These are phyloP conservation scores for Verruconis gallopava DNA, from an alignment of 2,329 filamentous ascomycete species.

Conservation along the genomic window DNA sequence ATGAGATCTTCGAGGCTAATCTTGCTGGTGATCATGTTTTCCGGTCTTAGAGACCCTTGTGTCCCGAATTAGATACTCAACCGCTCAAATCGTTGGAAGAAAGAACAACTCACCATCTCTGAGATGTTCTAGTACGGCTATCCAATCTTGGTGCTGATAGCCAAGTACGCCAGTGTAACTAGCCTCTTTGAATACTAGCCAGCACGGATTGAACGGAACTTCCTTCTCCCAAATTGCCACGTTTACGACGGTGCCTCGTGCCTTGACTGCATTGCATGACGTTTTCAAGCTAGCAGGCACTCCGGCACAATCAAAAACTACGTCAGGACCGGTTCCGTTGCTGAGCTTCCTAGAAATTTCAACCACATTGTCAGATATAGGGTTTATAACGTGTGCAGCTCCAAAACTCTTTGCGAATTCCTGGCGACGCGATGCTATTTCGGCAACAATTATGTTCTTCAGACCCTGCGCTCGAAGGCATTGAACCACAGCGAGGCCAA, in stretches of 20 bases:
- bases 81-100: too few relatives aligned
- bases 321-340: slow-evolving; percentile 19
- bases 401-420: slow-evolving; percentile 17
- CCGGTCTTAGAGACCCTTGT: too few relatives aligned
- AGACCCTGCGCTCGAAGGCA: slow-evolving; percentile 21
- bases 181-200: slow-evolving; percentile 40
- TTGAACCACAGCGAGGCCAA: slow-evolving; percentile 19
- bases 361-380: slow-evolving; percentile 18
- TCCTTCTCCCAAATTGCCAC: slow-evolving; percentile 22
- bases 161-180: slow-evolving; percentile 37
- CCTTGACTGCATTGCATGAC: slow-evolving; percentile 19
- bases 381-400: slow-evolving; percentile 19
- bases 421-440: slow-evolving; percentile 14
- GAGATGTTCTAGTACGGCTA: slow-evolving; percentile 43
- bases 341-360: slow-evolving; percentile 18
- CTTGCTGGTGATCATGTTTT: slow-evolving; percentile 21
- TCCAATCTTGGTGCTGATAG: slow-evolving; percentile 42
- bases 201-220: slow-evolving; percentile 38
- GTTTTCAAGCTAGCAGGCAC: slow-evolving; percentile 19
- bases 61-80: too few relatives aligned
- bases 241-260: slow-evolving; percentile 21
- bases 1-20: slow-evolving; percentile 23
- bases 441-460: slow-evolving; percentile 18
- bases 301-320: slow-evolving; percentile 25
- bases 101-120: slow-evolving; percentile 20